A percentile compares a stretch with the other conserved stretches of the same genome.
phyloP scores from a whole-genome alignment of 2,329 filamentous ascomycete species.

The Chaetothyriales sp. region DNA sequence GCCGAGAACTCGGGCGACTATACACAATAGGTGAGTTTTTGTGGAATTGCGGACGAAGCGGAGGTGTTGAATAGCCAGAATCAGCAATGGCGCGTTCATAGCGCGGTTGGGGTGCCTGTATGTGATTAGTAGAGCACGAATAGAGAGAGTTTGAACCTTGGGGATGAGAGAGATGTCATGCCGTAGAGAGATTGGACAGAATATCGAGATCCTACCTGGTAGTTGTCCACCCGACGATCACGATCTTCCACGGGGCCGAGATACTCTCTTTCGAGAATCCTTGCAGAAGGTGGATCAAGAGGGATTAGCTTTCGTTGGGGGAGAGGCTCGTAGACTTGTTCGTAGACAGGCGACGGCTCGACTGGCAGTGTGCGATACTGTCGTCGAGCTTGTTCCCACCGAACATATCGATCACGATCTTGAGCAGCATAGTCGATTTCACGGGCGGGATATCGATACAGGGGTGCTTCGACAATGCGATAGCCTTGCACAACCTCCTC shows the following conservation, averaged over 20 bases:
- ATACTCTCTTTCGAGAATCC: neutral
- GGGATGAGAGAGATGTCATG: neutral
- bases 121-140: neutral
- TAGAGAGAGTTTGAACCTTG: neutral
- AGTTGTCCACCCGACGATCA: neutral
- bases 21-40: neutral
- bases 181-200: neutral
- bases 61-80: neutral
- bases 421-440: constrained; percentile 28
- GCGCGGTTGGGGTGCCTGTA: neutral
- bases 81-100: neutral
- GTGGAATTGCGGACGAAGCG: neutral
- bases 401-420: constrained; percentile 34
- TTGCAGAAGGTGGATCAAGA: neutral
- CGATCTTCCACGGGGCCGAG: neutral
- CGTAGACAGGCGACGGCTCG: neutral
- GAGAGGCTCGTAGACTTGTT: neutral
- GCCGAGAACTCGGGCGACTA: neutral
- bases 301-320: neutral
- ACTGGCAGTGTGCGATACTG: constrained; percentile 12
- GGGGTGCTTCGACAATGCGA: constrained; percentile 23
- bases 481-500: constrained; percentile 26
- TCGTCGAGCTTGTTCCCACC: constrained; percentile 33
- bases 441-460: constrained; percentile 9
- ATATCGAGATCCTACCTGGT: neutral